phyloP scores from a whole-genome alignment of 768 basidiomycete genomes.

The Vararia minispora region DNA sequence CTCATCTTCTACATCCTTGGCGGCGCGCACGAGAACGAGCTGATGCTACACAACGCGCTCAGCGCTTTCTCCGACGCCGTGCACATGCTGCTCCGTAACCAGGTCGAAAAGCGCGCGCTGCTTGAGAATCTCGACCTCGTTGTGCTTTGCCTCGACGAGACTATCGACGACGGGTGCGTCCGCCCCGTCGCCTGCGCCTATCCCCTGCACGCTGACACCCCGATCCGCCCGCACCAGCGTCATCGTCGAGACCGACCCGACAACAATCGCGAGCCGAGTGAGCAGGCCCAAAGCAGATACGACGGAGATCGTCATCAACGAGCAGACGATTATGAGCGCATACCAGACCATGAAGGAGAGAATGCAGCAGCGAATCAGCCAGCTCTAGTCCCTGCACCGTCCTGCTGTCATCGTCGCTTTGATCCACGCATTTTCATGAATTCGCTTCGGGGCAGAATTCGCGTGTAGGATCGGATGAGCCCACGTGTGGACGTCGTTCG shows the following conservation, averaged over 20 bases:
- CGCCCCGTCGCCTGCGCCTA: not conserved
- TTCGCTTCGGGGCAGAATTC: too few relatives aligned
- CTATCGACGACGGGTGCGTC: slow-evolving; percentile 92
- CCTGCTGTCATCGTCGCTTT: too few relatives aligned
- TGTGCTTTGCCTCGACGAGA: slow-evolving; percentile 89
- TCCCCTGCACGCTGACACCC: too few relatives aligned
- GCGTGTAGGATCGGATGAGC: too few relatives aligned
- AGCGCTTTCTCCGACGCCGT: slow-evolving; percentile 80
- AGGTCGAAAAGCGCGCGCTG: slow-evolving; percentile 90
- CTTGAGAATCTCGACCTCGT: slow-evolving; percentile 93
- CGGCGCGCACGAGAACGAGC: slow-evolving; percentile 82
- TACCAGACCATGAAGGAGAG: slow-evolving; percentile 84
- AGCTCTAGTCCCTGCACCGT: too few relatives aligned
- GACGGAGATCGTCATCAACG: slow-evolving; percentile 96
- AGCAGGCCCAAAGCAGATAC: slow-evolving; percentile 88
- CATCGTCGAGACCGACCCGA: slow-evolving; percentile 92
- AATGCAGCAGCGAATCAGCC: slow-evolving; percentile 74
- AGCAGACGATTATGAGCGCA: slow-evolving; percentile 89
- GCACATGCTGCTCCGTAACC: slow-evolving; percentile 75
- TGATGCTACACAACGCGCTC: slow-evolving; percentile 87
- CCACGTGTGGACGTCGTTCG: too few relatives aligned
- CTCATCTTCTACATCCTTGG: slow-evolving; percentile 92
- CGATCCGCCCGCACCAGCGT: slow-evolving; percentile 47
- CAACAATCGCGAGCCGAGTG: slow-evolving; percentile 92
- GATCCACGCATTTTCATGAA: too few relatives aligned